These are phyloP conservation scores for Gremmenia infestans DNA, from an alignment of 2,329 filamentous ascomycete species.

Conservation along the genomic window DNA sequence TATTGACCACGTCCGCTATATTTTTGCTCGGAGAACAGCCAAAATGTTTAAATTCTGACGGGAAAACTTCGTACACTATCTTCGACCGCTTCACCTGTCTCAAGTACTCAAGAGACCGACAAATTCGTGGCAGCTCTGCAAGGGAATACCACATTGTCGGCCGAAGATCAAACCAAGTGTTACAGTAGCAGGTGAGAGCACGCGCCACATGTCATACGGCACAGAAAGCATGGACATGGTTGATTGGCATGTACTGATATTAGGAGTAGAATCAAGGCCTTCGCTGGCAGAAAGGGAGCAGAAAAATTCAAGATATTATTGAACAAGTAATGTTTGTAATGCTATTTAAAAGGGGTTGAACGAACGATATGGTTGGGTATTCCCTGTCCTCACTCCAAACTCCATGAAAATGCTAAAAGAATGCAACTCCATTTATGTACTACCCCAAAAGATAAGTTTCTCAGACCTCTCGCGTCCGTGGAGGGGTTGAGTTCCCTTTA, in stretches of 20 bases:
- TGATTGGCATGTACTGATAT: no score
- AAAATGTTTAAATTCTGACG: no score
- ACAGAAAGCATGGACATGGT: no score
- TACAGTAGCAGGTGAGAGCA: no score
- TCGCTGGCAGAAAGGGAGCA: background rate
- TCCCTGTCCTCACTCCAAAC: background rate
- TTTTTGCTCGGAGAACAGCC: no score
- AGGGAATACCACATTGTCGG: no score
- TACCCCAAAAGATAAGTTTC: background rate
- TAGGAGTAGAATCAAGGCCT: background rate
- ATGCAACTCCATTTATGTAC: background rate
- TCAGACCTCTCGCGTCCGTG: background rate
- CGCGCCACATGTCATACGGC: no score
- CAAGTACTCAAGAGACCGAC: no score
- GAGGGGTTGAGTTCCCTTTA: conserved; percentile 3
- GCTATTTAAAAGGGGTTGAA: background rate
- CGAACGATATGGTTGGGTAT: background rate
- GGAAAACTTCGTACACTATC: no score
- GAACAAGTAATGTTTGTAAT: background rate
- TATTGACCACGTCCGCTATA: background rate
- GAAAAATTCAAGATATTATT: background rate
- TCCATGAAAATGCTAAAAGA: background rate
- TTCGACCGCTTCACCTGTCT: no score
- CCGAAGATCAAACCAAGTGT: no score
- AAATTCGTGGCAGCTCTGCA: no score